phyloP scores from a whole-genome alignment of 257 asterid genomes.

The Linderniella brevidens region DNA sequence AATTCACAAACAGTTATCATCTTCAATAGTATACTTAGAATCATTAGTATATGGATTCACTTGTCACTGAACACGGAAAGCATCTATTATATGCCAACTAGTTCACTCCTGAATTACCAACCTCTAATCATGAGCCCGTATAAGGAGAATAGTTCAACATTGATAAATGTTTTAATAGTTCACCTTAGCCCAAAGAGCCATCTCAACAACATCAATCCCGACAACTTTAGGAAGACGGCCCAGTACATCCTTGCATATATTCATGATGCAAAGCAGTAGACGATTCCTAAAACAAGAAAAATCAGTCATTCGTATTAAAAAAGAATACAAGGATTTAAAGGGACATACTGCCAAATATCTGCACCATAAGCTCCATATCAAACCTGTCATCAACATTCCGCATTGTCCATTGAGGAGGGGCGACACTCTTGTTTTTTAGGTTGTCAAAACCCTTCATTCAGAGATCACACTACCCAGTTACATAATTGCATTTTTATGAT shows the following conservation, averaged over 20 bases:
- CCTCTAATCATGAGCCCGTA: neutral
- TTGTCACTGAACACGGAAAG: too few species aligned
- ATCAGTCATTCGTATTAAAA: neutral
- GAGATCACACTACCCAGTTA: slow-evolving; percentile 7
- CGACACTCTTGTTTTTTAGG: slow-evolving; percentile 84
- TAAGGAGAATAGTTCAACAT: slow-evolving; percentile 8
- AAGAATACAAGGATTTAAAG: neutral
- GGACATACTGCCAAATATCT: neutral
- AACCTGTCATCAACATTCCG: slow-evolving; percentile 96
- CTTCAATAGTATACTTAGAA: neutral
- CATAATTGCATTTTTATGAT: neutral
- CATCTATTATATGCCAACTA: too few species aligned
- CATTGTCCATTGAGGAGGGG: slow-evolving; percentile 99
- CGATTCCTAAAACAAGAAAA: slow-evolving; percentile 42
- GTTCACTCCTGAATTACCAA: too few species aligned
- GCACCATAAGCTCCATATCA: neutral
- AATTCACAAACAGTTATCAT: neutral
- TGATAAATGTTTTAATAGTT: slow-evolving; percentile 5
- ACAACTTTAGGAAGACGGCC: slow-evolving; percentile 89
- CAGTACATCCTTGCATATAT: slow-evolving; percentile 69
- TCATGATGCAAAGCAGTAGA: slow-evolving; percentile 58
- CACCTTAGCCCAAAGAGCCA: slow-evolving; percentile 99
- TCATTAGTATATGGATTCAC: neutral
- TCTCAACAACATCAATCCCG: slow-evolving; percentile 95
- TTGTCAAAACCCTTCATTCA: slow-evolving; percentile 72